Evolutionary conservation across 1,284 basidiomycete genomes (phyloP).

Genomic region (Rhodotorula glutinis): DNA sequence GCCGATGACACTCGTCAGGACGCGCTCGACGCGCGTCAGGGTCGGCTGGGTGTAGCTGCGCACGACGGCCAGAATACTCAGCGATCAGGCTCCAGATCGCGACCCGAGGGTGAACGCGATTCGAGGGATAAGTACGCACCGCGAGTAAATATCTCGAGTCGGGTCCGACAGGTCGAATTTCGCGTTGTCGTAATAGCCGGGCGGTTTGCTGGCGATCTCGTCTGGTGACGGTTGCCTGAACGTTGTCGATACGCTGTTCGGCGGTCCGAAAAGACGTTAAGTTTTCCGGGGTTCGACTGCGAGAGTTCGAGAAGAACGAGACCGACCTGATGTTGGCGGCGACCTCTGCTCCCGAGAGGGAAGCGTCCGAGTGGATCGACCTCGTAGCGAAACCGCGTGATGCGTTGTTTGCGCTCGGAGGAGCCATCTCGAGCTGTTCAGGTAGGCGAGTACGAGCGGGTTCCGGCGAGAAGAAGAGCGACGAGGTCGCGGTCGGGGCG

Average conservation of each 20-base stretch:
- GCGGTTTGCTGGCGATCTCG: constrained; percentile 12
- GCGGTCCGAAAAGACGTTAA: too few species aligned
- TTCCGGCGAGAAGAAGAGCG: too few species aligned
- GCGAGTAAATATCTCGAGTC: constrained; percentile 27
- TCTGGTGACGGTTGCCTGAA: constrained; percentile 35
- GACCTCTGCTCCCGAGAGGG: constrained; percentile 21
- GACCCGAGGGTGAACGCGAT: too few species aligned
- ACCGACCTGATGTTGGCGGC: constrained; percentile 24
- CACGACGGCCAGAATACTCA: too few species aligned
- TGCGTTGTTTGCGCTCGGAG: not conserved
- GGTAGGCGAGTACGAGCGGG: too few species aligned
- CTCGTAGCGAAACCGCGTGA: constrained; percentile 4
- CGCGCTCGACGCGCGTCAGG: constrained; percentile 27
- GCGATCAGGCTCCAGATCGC: too few species aligned
- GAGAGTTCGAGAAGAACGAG: not conserved
- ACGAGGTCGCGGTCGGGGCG: too few species aligned
- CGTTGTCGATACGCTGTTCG: constrained; percentile 24
- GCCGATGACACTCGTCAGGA: constrained; percentile 37
- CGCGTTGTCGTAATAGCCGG: constrained; percentile 16
- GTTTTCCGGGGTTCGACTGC: not conserved
- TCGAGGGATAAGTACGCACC: too few species aligned
- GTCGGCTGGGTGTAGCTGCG: constrained; percentile 33
- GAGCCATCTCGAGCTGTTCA: too few species aligned
- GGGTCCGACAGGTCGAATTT: constrained; percentile 22
- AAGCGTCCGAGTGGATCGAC: constrained; percentile 23